Base-by-base conservation (phyloP, 805 yeast species). In the Ogataea minuta region DNA sequence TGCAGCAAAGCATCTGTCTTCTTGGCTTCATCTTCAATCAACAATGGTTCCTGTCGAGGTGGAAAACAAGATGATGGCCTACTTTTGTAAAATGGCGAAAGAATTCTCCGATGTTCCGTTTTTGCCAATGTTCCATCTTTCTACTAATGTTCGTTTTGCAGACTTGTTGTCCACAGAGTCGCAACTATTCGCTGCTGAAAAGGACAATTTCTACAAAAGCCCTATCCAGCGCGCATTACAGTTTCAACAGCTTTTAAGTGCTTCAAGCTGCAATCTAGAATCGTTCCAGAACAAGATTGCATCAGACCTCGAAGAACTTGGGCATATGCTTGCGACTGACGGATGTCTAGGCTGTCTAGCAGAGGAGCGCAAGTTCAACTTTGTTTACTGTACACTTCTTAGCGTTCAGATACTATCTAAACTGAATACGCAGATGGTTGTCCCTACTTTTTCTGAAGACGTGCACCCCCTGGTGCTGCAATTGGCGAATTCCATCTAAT, bases 161-260 rank as follows among this genome's bases (percentile, higher is more conserved):
- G 21, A 31, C 9, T 37, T 47, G 19, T 36, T 49, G 16, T 29
- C 27, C 11, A 60, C 62, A 30, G 49, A 55, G 30, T 36, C 26
- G 6, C 63, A 68, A 2, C 56, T 88, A 28, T 88, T 87, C 58
- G 77, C 78, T 5, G 61, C 71, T 6, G 96, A 88, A 54, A 77
- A 76, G 50, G 75, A 71, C 39, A 86, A 87, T 48, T 71, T 83
- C 27, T 85, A 79, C 60, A 67, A 79, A 48, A 77, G 80, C 52
- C 71, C 68, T 10, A 55, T 71, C 7, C 65, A 28, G 7, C 43
- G 43, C 13, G 38, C 45, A 11, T 21, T 35, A 12, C 46, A 49
- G 31, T 33, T 58, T 9, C 40, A 50, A 8, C 23, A 33, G 7
- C 31, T 44, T 20, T 30, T 36, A n/a, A 10, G 16, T 8, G 15